phyloP scores from a whole-genome alignment of 768 basidiomycete genomes.

The Saitozyma sp. region DNA sequence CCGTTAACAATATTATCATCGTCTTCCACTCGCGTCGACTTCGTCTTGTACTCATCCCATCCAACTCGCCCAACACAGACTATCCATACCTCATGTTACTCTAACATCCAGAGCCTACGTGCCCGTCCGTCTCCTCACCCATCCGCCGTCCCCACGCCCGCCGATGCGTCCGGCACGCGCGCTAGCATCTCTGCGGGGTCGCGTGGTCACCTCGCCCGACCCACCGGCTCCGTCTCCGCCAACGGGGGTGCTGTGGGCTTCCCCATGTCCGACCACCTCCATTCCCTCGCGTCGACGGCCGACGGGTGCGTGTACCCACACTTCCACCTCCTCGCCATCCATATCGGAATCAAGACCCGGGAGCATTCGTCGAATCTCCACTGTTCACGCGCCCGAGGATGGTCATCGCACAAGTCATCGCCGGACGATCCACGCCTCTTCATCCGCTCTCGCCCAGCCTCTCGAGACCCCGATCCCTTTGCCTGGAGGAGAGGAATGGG shows the following conservation, averaged over 20 bases:
- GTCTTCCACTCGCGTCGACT: too few species aligned
- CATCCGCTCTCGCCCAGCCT: background rate
- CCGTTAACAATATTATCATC: too few species aligned
- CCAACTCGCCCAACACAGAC: too few species aligned
- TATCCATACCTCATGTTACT: too few species aligned
- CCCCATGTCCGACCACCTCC: background rate
- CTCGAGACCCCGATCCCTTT: background rate
- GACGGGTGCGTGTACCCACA: background rate
- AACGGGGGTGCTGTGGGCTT: background rate
- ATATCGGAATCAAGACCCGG: background rate
- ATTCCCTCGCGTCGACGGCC: background rate
- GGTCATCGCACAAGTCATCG: background rate
- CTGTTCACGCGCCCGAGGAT: background rate
- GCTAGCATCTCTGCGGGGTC: too few species aligned
- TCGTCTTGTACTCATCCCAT: too few species aligned
- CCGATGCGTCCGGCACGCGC: too few species aligned
- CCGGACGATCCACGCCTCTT: background rate
- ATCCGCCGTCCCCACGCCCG: too few species aligned
- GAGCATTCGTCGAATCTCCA: background rate
- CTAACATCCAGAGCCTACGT: too few species aligned
- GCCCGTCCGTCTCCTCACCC: too few species aligned
- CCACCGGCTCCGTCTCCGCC: too few species aligned
- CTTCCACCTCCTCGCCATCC: background rate
- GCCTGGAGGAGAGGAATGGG: background rate
- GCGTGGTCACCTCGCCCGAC: too few species aligned